Base-by-base conservation (phyloP, 805 yeast species). In the Nakazawaea ishiwadae region DNA sequence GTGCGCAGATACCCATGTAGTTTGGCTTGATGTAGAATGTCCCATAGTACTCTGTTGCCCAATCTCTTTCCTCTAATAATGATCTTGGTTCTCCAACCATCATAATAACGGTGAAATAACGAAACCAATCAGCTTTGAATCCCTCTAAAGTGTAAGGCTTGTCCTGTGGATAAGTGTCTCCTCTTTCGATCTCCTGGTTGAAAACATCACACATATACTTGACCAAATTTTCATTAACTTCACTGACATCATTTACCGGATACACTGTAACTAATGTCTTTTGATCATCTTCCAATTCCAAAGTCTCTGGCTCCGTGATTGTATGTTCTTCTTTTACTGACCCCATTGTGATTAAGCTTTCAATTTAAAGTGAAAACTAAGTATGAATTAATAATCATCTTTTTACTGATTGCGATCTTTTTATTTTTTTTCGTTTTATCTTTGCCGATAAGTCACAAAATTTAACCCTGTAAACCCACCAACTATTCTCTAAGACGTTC, bases 1-100 rank as follows among this genome's bases (percentile, higher is more conserved):
- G 96, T 0, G 93, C 78, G 48, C 91, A 81, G 44, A 96, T 73
- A 7, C 95, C 96, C 2, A 69, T 62, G 56, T 89, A 90, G 60
- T 90, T 90, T 14, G 98, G 96, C 54, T 85, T 88, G 52, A 89
- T 68, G 58, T 82, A 85, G 56, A 81, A 84, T 2, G 84, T 75
- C 1, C 96, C 97, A 34, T 87, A 56, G 45, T 79, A 74, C 5
- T 51, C 48, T 0, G 65, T 54, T 4, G 66, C 62, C 79, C 48
- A 18, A 46, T 54, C 15, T 47, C 58, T n/a, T 39, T 40, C 24
- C 7, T 31, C 35, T 37, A 32, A 34, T 50, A 52, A 1, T 40
- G 39, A 12, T 43, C 38, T 12, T 40, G 36, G 33, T 48, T 61
- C 63, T 8, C 77, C 78, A 16, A 67, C 66, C 5, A 87, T 54